Evolutionary conservation across 2,329 filamentous ascomycete species (phyloP), one percentile per base, ranked within the genome.

Genomic region (Xylariaceae sp.): DNA sequence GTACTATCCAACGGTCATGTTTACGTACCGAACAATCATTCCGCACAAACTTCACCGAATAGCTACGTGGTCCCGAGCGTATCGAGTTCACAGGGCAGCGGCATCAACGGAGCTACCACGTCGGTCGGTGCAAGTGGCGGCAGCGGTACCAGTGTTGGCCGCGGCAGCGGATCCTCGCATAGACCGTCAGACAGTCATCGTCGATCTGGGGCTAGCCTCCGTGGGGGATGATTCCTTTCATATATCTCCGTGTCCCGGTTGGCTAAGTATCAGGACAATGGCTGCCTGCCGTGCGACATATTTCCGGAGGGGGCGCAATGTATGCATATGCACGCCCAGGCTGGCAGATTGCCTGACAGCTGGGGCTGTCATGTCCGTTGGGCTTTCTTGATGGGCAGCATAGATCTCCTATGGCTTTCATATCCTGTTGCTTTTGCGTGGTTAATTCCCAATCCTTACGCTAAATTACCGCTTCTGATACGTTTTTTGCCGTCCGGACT

Each of bases 1-100:
- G 51, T 67, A 5, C 64, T 72, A 2, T 57, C 69, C 36, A 72
- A 71, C 55, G 69, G 70, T 11, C 69, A 72, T 18, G 50, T 67
- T 37, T 73, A 73, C 55, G 66, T 72, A 0, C 68, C 69, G 3
- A 65, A 68, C 3, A 61, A 63, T 1, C 64, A 67, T 21, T 60
- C 67, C 20, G 32, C 55, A 5, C 59, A 66, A 27, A 53, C 43
- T 13, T 37, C 56, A 3, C 51, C 61, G 1, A 63, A 67, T 23
- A 46, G 46, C 18, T 66, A 68, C 43, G 54, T 62, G 6, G 39
- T 62, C 11, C 54, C 62, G n/a, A 48, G 46, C n/a, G 33, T 30
- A 21, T 35, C 54, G 11, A 41, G 51, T 11, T 46, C 60, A 4
- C 63, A 61, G 24, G 51, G 51, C 26, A 49, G 59, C 45, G 55